Evolutionary conservation across 2,329 filamentous ascomycete species (phyloP).

Genomic region (Graphium sp.): DNA sequence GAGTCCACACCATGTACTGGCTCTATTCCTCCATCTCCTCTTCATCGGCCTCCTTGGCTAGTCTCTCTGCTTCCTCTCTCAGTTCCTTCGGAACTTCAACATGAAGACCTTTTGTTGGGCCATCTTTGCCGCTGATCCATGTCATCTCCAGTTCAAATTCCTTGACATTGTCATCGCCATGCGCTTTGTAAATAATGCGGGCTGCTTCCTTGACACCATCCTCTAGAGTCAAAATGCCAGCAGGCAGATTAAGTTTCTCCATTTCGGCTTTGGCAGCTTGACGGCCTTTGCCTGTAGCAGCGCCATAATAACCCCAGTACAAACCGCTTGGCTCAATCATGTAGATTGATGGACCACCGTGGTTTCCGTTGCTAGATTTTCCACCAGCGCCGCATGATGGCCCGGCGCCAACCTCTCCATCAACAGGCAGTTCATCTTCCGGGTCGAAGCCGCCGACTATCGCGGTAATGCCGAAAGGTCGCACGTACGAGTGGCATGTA

Average conservation of each 20-base stretch:
- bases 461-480: slow-evolving; percentile 89
- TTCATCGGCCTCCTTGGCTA: slow-evolving; percentile 81
- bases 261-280: slow-evolving; percentile 96
- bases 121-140: slow-evolving; percentile 76
- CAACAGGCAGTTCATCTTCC: slow-evolving; percentile 68
- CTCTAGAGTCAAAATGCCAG: slow-evolving; percentile 58
- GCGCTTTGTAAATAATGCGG: slow-evolving; percentile 89
- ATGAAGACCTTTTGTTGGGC: slow-evolving; percentile 84
- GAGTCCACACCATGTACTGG: too few species aligned
- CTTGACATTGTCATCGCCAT: slow-evolving; percentile 99
- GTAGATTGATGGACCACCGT: slow-evolving; percentile 86
- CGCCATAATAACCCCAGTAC: slow-evolving; percentile 99
- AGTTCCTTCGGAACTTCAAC: slow-evolving; percentile 86
- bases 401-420: slow-evolving; percentile 76
- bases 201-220: slow-evolving; percentile 94
- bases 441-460: slow-evolving; percentile 91
- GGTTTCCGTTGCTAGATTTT: slow-evolving; percentile 55
- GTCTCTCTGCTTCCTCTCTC: slow-evolving; percentile 77
- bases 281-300: slow-evolving; percentile 89
- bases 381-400: slow-evolving; percentile 69
- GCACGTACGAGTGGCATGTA: slow-evolving; percentile 91
- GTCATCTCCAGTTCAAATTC: slow-evolving; percentile 99
- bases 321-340: slow-evolving; percentile 97
- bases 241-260: slow-evolving; percentile 84
- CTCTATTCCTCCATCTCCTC: too few species aligned